A percentile compares a stretch with the other conserved stretches of the same genome.
Evolutionary conservation across 306 rosid species (phyloP).

Genomic region (Cicer cuneatum): DNA sequence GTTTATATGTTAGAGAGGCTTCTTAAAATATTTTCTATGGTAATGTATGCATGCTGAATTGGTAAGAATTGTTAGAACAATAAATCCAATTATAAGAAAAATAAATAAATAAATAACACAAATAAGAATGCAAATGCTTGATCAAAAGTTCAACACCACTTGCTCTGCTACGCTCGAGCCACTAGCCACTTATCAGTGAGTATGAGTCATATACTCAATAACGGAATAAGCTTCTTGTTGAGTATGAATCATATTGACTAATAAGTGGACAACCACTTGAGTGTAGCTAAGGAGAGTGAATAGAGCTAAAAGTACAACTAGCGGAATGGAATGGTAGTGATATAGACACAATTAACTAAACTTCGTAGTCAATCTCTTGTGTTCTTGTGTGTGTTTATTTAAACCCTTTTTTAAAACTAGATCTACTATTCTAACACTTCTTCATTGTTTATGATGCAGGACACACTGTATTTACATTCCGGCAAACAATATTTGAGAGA

Average conservation of each 20-base stretch:
- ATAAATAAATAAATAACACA: too few species aligned
- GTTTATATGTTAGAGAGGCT: conserved; percentile 1
- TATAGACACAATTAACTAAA: background rate
- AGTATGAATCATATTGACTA: background rate
- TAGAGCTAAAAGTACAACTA: too few species aligned
- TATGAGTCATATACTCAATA: too few species aligned
- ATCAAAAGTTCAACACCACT: too few species aligned
- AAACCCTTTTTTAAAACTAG: background rate
- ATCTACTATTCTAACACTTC: background rate
- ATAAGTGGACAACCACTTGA: background rate
- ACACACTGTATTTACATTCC: conserved; percentile 78
- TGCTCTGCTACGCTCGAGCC: too few species aligned
- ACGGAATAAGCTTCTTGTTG: background rate
- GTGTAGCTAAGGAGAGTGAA: too few species aligned
- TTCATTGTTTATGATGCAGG: conserved; percentile 57
- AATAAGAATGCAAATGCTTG: too few species aligned
- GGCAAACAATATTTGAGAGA: conserved; percentile 87
- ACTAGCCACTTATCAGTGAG: too few species aligned
- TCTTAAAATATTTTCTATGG: too few species aligned
- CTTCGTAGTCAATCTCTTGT: background rate
- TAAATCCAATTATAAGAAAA: too few species aligned
- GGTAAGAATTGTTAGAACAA: too few species aligned
- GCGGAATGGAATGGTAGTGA: background rate
- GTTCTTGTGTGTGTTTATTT: background rate
- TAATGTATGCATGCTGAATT: too few species aligned